A percentile compares a stretch with the other conserved stretches of the same genome.
phyloP scores from a whole-genome alignment of 371 early-diverging fungal species.

The Sporodiniella umbellata region DNA sequence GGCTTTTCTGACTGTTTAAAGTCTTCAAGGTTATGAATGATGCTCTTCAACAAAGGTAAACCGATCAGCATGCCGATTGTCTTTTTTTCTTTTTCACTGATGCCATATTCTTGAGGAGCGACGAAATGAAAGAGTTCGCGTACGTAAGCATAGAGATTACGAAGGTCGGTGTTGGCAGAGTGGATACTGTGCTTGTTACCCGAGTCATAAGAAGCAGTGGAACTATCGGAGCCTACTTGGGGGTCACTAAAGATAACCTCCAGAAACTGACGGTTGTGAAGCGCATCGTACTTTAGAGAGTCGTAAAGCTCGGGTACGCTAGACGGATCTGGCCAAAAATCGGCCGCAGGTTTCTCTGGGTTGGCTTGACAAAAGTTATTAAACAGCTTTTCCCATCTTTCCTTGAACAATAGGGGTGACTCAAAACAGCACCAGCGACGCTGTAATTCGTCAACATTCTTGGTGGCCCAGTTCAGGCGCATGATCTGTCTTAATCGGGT shows the following conservation, averaged over 20 bases:
- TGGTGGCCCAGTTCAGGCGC: conserved; percentile 68
- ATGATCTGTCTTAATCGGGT: conserved; percentile 66
- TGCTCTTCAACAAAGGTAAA: conserved; percentile 68
- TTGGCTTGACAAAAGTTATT: conserved; percentile 66
- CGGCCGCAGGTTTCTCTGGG: no score
- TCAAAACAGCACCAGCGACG: conserved; percentile 80
- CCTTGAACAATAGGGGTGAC: conserved; percentile 71
- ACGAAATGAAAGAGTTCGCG: conserved; percentile 89
- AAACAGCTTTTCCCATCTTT: conserved; percentile 96
- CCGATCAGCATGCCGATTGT: conserved; percentile 83
- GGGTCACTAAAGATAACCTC: conserved; percentile 62
- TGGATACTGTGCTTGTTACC: neutral
- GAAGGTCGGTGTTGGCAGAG: conserved; percentile 28
- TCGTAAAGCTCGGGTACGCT: conserved; percentile 94
- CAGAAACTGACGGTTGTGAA: conserved; percentile 90
- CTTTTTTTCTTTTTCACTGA: conserved; percentile 76
- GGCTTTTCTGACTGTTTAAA: conserved; percentile 54
- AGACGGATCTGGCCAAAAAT: conserved; percentile 64
- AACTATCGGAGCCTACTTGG: conserved; percentile 2
- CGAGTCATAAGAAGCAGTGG: neutral
- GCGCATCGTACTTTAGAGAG: conserved; percentile 91
- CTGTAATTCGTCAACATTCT: conserved; percentile 59
- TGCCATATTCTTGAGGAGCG: conserved; percentile 92
- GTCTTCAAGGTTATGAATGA: conserved; percentile 74
- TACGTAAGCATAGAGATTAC: conserved; percentile 75